Evolutionary conservation across 2,329 filamentous ascomycete species (phyloP), one percentile per base, ranked within the genome.

Genomic region (Westerdykella aurantiaca): DNA sequence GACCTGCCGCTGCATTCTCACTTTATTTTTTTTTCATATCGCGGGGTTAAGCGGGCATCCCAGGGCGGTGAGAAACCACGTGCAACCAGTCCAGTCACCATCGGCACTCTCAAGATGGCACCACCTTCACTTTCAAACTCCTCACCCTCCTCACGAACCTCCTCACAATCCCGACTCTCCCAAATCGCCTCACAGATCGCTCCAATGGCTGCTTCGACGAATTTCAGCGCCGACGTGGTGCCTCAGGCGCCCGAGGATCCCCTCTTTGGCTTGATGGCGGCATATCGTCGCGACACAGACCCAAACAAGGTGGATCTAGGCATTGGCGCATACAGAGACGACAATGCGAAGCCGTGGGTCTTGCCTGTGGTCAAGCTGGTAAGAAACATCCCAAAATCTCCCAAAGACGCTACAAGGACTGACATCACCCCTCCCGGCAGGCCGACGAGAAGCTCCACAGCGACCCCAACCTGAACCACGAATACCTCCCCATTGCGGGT

Each of bases 311-410:
- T 98, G 54, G 93, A 98, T 72, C 72, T 98, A 70, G 90, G 93
- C 66, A 80, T 97, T 73, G 93, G 93, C 57, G 93, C 93, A 46
- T 98, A 98, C 72, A 80, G 93, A 66, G 93, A 95, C 64, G 78
- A 97, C 72, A 85, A 90, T 65, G 91, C 89, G 49, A 97, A 97
- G 75, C 93, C 93, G 3, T 98, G 93, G 93, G 83, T 98, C 49
- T 73, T 98, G 51, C 91, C 93, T 16, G 91, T 97, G 2, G 91
- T 97, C 49, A 94, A 88, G 74, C 94, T 95, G 86, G 91, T 95
- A 73, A 64, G 74, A 44, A 12, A 29, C 9, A 41, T 6, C 41
- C 7, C n/a, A 16, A 23, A 37, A 9, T 21, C 10, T 4, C 14
- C 34, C 17, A 3, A 6, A 23, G 37, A 22, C 6, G 35, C 41